A percentile compares a stretch with the other conserved stretches of the same genome.
Evolutionary conservation across 495 filamentous ascomycete species (phyloP).

Genomic region (Filosporella fistucella): DNA sequence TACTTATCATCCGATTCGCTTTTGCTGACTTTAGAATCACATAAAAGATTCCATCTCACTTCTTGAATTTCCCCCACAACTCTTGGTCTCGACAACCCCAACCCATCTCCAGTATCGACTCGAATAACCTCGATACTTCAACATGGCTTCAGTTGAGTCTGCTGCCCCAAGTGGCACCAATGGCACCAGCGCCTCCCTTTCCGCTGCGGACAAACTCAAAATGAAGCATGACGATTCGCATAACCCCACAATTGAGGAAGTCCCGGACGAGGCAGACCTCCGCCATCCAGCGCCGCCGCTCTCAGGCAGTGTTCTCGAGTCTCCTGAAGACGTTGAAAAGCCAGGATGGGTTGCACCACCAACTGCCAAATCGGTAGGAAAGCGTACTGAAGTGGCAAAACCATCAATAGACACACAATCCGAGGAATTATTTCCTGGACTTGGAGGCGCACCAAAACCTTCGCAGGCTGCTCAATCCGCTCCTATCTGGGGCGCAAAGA

Average conservation of each 20-base stretch:
- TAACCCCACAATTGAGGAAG: conserved; percentile 72
- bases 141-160: conserved; percentile 18
- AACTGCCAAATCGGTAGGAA: conserved; percentile 56
- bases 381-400: conserved; percentile 51
- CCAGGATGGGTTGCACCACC: conserved; percentile 35
- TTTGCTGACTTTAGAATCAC: too few relatives aligned
- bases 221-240: conserved; percentile 71
- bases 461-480: conserved; percentile 45
- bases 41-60: too few relatives aligned
- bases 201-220: conserved; percentile 71
- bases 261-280: conserved; percentile 72
- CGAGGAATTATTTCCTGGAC: conserved; percentile 83
- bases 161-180: conserved; percentile 15
- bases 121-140: conserved; percentile 3
- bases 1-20: background rate
- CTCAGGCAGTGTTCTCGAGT: conserved; percentile 28
- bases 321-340: conserved; percentile 26
- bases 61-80: background rate
- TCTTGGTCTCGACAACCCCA: conserved; percentile 2
- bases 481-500: conserved; percentile 65
- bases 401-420: conserved; percentile 70
- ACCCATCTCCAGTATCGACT: background rate
- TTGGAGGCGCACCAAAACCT: conserved; percentile 70
- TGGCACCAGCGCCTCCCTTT: conserved; percentile 34
- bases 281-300: conserved; percentile 40